Percentiles rank a stretch among this genome's conserved stretches.
These are phyloP conservation scores for Naematelia aurantialba DNA, from an alignment of 768 basidiomycete species.

Conservation along the genomic window DNA sequence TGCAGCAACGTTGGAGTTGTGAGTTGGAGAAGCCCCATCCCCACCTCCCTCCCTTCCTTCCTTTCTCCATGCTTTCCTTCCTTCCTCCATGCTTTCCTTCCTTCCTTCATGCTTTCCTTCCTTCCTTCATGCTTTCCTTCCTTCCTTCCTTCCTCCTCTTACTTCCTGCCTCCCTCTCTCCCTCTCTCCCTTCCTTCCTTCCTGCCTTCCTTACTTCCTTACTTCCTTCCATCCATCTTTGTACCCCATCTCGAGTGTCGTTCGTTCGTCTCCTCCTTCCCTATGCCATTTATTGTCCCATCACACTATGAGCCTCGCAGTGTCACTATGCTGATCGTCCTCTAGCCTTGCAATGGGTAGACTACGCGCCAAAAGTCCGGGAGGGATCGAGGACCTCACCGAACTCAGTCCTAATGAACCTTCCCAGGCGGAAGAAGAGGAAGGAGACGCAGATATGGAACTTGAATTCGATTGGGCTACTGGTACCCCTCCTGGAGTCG, in stretches of 20 bases:
- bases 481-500: neutral
- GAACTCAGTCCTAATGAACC: neutral
- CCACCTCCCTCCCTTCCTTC: neutral
- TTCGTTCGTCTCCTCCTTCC: too few species aligned
- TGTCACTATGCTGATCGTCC: neutral
- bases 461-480: neutral
- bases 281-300: too few species aligned
- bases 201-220: too few species aligned
- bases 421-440: neutral
- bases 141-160: too few species aligned
- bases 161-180: too few species aligned
- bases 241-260: too few species aligned
- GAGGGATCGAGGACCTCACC: slow-evolving; percentile 7
- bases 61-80: neutral
- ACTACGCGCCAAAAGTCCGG: slow-evolving; percentile 7
- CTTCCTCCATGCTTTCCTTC: neutral
- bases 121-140: too few species aligned
- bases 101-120: neutral
- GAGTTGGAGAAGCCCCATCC: neutral
- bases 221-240: too few species aligned
- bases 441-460: neutral
- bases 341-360: slow-evolving; percentile 15
- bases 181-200: too few species aligned
- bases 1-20: slow-evolving; percentile 5
- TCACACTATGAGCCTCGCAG: too few species aligned